These are phyloP conservation scores for Russula foetens DNA, from an alignment of 768 basidiomycete genomes.

Conservation along the genomic window DNA sequence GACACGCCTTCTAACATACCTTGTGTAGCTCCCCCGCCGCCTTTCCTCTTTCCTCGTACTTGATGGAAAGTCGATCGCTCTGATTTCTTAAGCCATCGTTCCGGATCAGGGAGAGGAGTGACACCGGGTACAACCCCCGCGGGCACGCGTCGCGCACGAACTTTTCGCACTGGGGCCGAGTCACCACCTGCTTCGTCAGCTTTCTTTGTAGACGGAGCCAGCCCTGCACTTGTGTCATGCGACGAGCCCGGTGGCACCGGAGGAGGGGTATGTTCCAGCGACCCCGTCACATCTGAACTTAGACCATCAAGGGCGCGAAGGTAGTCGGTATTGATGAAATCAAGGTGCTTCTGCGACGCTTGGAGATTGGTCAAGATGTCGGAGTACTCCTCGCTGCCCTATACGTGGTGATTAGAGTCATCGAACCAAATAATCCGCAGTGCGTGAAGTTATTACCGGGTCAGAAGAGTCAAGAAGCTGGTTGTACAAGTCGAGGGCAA, in stretches of 20 bases:
- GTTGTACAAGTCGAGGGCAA: constrained; percentile 70
- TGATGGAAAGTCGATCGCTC: constrained; percentile 54
- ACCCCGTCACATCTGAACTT: constrained; percentile 40
- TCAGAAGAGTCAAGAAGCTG: constrained; percentile 72
- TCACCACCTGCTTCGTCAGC: constrained; percentile 28
- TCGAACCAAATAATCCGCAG: constrained; percentile 19
- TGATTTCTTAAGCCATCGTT: constrained; percentile 84
- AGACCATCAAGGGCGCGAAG: constrained; percentile 54
- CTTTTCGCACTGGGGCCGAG: constrained; percentile 33
- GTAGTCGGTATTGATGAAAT: constrained; percentile 72
- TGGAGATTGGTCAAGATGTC: constrained; percentile 82
- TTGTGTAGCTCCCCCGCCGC: constrained; percentile 61
- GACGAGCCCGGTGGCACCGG: constrained; percentile 36
- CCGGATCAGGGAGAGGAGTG: constrained; percentile 77
- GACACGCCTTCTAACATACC: constrained; percentile 41
- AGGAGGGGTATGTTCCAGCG: constrained; percentile 56
- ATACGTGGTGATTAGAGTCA: constrained; percentile 19
- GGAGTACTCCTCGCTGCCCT: constrained; percentile 83
- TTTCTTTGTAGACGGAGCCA: constrained; percentile 27
- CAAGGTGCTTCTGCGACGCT: constrained; percentile 73
- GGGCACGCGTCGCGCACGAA: constrained; percentile 61
- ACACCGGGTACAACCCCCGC: constrained; percentile 70
- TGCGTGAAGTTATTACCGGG: constrained; percentile 41
- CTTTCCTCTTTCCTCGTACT: constrained; percentile 45
- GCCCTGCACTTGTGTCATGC: constrained; percentile 22